Evolutionary conservation across 805 yeast species (phyloP).

Genomic region (Kazachstania psychrophila): DNA sequence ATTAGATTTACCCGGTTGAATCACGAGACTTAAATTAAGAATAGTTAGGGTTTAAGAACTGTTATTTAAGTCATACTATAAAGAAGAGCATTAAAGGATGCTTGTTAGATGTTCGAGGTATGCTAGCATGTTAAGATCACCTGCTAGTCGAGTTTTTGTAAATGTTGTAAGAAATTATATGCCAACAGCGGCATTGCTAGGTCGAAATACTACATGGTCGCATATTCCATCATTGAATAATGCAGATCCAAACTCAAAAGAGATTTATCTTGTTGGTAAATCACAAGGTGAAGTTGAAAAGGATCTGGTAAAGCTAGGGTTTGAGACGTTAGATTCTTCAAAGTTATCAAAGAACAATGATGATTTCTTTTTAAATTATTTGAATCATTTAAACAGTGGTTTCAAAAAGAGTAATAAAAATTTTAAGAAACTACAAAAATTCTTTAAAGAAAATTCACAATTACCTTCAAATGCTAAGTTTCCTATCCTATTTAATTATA

Average conservation of each 20-base stretch:
- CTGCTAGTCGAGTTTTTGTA: too few species aligned
- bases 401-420: slow-evolving; percentile 20
- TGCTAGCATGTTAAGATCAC: too few species aligned
- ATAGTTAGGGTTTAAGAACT: too few species aligned
- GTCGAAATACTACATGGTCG: background rate
- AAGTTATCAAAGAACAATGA: too few species aligned
- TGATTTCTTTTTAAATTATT: slow-evolving; percentile 14
- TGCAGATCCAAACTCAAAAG: too few species aligned
- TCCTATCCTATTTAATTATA: slow-evolving; percentile 12
- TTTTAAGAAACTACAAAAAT: slow-evolving; percentile 10
- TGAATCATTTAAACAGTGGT: slow-evolving; percentile 16
- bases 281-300: slow-evolving; percentile 2
- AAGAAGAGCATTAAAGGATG: too few species aligned
- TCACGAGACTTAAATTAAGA: too few species aligned
- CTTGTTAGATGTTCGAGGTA: too few species aligned
- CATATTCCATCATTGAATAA: background rate
- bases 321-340: slow-evolving; percentile 1
- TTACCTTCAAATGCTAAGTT: slow-evolving; percentile 4
- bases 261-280: slow-evolving; percentile 4
- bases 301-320: slow-evolving; percentile 3
- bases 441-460: background rate
- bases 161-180: too few species aligned
- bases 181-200: too few species aligned
- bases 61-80: too few species aligned
- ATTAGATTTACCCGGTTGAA: too few species aligned